These are phyloP conservation scores for Xylaria digitata DNA, from an alignment of 2,329 filamentous ascomycete species.

Conservation along the genomic window DNA sequence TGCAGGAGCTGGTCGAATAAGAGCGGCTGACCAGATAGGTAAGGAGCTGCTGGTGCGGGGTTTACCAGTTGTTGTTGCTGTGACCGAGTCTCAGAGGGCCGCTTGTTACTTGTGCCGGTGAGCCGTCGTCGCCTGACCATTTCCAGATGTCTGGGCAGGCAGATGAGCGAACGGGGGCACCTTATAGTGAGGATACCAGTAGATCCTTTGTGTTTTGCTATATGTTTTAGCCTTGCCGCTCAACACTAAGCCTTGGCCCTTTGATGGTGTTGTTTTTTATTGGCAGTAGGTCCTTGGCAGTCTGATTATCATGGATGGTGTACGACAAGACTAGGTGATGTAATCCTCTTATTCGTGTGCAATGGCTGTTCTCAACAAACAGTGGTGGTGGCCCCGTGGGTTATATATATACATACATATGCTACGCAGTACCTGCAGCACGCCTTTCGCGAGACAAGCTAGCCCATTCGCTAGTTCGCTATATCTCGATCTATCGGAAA, in stretches of 20 bases:
- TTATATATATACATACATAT: conserved; percentile 30
- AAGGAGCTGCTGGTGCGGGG: conserved; percentile 33
- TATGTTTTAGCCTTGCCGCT: not conserved
- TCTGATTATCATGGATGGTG: not conserved
- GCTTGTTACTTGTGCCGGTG: conserved; percentile 22
- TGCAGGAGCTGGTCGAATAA: conserved; percentile 3
- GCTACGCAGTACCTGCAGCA: conserved; percentile 17
- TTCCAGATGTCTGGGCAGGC: not conserved
- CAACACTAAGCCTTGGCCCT: not conserved
- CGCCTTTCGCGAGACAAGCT: conserved; percentile 34
- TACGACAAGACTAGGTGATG: not conserved
- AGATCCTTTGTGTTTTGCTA: not conserved
- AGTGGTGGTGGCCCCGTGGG: conserved; percentile 18
- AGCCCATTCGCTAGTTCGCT: not conserved
- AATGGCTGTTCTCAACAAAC: not conserved
- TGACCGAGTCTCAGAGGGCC: conserved; percentile 2
- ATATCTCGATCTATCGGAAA: conserved; percentile 19
- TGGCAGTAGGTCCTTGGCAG: not conserved
- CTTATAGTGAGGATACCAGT: not conserved
- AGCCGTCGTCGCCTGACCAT: conserved; percentile 21
- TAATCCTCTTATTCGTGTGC: conserved; percentile 1
- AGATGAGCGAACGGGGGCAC: not conserved
- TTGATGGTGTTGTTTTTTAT: not conserved
- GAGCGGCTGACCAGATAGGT: conserved; percentile 12
- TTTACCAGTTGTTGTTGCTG: conserved; percentile 26